Conservation (phyloP, 441 rosid genomes). For the Hura crepitans region DNA sequence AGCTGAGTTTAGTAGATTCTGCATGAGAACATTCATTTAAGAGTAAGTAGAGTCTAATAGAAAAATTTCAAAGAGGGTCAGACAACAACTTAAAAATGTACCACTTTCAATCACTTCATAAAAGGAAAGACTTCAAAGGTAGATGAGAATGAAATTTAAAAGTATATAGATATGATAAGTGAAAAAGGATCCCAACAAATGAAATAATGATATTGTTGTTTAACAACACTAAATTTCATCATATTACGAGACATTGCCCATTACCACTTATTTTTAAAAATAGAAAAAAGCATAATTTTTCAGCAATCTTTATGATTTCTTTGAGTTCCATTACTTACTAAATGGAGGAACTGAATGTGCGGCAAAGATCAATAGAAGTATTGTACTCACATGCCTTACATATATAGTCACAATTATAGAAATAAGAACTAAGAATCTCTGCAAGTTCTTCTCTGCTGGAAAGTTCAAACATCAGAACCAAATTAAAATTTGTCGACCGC, state of each 20-base stretch:
- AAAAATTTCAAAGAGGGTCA: too few species aligned
- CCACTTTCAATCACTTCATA: too few species aligned
- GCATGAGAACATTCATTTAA: not conserved
- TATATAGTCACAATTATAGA: not conserved
- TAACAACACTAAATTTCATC: not conserved
- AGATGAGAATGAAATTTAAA: not conserved
- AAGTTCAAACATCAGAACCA: not conserved
- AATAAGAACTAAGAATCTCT: not conserved
- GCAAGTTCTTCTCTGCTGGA: not conserved
- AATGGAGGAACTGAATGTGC: not conserved
- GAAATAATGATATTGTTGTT: not conserved
- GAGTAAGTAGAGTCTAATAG: not conserved
- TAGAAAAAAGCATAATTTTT: not conserved
- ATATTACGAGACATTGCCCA: not conserved
- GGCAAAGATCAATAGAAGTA: not conserved
- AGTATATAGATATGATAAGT: not conserved
- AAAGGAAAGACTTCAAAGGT: too few species aligned
- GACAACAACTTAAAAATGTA: too few species aligned
- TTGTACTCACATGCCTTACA: not conserved
- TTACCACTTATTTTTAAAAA: not conserved
- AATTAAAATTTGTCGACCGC: not conserved
- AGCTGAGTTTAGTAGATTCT: not conserved
- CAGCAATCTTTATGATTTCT: not conserved
- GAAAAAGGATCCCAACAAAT: not conserved
- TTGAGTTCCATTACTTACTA: not conserved